These are phyloP conservation scores for Neurospora intermedia DNA, from an alignment of 495 filamentous ascomycete genomes.

Conservation along the genomic window DNA sequence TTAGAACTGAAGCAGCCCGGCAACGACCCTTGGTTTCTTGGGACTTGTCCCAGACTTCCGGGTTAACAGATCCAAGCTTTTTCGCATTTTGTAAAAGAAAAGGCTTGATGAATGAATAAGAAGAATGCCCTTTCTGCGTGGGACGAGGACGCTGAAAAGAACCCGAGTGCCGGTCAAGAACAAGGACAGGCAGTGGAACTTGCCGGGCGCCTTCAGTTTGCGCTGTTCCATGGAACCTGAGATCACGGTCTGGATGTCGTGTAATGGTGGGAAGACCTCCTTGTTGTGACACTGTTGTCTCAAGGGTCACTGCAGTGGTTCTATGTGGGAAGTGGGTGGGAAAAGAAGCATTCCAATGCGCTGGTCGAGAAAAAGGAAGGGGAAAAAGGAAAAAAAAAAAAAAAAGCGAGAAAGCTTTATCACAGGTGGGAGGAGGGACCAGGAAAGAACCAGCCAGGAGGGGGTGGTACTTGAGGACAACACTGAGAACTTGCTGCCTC, in stretches of 20 bases:
- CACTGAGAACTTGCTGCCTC: background rate
- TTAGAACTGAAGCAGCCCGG: background rate
- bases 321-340: background rate
- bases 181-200: background rate
- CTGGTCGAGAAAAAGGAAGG: background rate
- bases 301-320: background rate
- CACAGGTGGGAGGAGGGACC: background rate
- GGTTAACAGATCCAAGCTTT: background rate
- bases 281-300: background rate
- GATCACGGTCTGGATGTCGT: background rate
- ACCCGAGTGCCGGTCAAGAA: background rate
- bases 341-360: background rate
- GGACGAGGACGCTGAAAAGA: background rate
- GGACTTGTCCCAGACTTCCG: background rate
- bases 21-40: background rate
- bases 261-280: background rate
- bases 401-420: background rate
- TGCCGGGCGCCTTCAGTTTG: background rate
- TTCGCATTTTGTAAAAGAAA: background rate
- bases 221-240: background rate
- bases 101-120: background rate
- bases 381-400: too few species aligned
- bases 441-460: background rate
- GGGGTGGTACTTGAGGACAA: background rate
- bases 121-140: background rate